A percentile compares a stretch with the other conserved stretches of the same genome.
Evolutionary conservation across 345 rosid species (phyloP).

Genomic region (Salix suchowensis): DNA sequence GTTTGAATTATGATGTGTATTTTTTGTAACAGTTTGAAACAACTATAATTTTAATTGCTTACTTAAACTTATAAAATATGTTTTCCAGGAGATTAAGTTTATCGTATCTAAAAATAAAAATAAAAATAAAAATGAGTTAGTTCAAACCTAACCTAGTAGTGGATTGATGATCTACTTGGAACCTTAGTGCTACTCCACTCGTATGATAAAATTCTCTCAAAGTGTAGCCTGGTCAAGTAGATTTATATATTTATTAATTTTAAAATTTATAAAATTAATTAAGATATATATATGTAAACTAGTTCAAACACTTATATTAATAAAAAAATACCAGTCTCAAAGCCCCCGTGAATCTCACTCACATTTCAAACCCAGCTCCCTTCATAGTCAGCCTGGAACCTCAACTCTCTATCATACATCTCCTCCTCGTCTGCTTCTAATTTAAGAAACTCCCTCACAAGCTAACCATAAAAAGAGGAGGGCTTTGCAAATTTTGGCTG

Average conservation of each 20-base stretch:
- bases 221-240: no score
- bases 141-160: not conserved
- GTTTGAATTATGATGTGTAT: fast-evolving
- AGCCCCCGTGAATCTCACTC: constrained; percentile 30
- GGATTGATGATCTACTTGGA: not conserved
- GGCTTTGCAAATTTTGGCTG: not conserved
- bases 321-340: not conserved
- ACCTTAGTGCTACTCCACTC: not conserved
- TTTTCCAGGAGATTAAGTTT: no score
- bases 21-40: no score
- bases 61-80: fast-evolving
- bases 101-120: no score
- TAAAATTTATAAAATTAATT: no score
- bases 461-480: not conserved
- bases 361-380: not conserved
- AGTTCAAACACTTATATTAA: no score
- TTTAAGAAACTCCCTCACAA: not conserved
- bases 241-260: no score
- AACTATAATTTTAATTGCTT: no score
- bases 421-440: not conserved
- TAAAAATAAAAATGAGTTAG: no score
- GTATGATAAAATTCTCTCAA: not conserved
- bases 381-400: constrained; percentile 9
- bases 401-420: not conserved
- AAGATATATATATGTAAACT: no score